A percentile compares a stretch with the other conserved stretches of the same genome.
phyloP scores from a whole-genome alignment of 2,329 filamentous ascomycete species.

The Colletotrichum destructivum region DNA sequence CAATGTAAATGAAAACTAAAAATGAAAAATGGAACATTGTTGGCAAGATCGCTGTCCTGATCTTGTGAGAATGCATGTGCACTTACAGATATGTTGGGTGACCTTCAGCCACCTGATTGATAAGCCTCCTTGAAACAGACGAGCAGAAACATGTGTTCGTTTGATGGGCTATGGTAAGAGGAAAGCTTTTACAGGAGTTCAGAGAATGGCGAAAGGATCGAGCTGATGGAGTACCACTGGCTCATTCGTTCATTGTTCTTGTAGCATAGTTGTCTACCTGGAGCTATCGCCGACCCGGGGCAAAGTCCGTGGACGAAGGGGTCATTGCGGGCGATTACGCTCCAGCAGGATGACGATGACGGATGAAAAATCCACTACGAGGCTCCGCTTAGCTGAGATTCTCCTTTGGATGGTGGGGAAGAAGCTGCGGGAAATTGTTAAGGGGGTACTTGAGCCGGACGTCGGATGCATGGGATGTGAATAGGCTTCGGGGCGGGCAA shows the following conservation, averaged over 20 bases:
- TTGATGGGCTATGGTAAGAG: background rate
- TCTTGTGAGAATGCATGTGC: conserved; percentile 1
- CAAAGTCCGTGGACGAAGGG: conserved; percentile 6
- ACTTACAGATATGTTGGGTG: too few relatives aligned
- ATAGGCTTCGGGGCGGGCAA: conserved; percentile 26
- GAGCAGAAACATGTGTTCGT: conserved; percentile 1
- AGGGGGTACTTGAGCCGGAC: conserved; percentile 10
- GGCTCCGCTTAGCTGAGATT: conserved; percentile 33
- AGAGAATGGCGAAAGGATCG: background rate
- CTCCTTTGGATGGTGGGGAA: conserved; percentile 9
- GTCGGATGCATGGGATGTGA: conserved; percentile 5
- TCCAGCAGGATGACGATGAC: conserved; percentile 24
- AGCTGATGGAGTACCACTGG: background rate
- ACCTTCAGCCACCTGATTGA: conserved; percentile 16
- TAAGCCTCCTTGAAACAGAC: conserved; percentile 12
- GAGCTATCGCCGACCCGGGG: conserved; percentile 5
- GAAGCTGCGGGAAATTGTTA: conserved; percentile 32
- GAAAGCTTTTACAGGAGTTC: background rate
- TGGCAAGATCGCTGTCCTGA: background rate
- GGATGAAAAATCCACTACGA: conserved; percentile 30
- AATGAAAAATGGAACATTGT: background rate
- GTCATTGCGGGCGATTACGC: background rate
- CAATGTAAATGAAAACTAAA: background rate
- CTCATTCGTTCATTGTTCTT: background rate
- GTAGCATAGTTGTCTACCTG: background rate